These are phyloP conservation scores for Trametes sanguinea DNA, from an alignment of 768 basidiomycete genomes.

Conservation along the genomic window DNA sequence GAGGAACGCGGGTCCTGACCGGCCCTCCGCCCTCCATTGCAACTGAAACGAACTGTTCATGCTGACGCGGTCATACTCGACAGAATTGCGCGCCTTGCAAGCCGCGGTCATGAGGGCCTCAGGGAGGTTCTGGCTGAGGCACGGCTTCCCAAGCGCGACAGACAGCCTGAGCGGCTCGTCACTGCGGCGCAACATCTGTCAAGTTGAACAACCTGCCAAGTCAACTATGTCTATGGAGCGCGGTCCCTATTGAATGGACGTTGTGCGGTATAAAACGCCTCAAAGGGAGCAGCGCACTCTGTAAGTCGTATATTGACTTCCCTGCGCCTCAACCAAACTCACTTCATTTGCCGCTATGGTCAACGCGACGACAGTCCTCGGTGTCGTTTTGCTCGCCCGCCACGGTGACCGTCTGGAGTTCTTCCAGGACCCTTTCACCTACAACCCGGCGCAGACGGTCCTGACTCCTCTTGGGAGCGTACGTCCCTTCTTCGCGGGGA, in stretches of 20 bases:
- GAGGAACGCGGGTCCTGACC: background rate
- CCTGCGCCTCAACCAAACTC: no score
- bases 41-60: no score
- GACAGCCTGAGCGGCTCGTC: no score
- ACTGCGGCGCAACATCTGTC: no score
- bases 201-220: no score
- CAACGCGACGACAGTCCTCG: conserved; percentile 19
- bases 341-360: conserved; percentile 3
- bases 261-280: background rate
- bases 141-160: no score
- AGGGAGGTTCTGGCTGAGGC: no score
- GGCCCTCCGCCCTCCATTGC: background rate
- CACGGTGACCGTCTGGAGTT: conserved; percentile 31
- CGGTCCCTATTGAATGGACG: no score
- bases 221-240: no score
- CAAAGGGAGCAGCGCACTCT: background rate
- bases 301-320: background rate
- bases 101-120: no score
- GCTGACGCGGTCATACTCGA: no score
- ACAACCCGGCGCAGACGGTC: conserved; percentile 23
- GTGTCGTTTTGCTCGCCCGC: conserved; percentile 26
- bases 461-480: conserved; percentile 30
- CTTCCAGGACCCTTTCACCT: conserved; percentile 31
- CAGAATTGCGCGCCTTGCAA: no score
- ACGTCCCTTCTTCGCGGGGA: background rate